Base-by-base conservation (phyloP, 164 flowering plant species). In the Kalanchoe fedtschenkoi region DNA sequence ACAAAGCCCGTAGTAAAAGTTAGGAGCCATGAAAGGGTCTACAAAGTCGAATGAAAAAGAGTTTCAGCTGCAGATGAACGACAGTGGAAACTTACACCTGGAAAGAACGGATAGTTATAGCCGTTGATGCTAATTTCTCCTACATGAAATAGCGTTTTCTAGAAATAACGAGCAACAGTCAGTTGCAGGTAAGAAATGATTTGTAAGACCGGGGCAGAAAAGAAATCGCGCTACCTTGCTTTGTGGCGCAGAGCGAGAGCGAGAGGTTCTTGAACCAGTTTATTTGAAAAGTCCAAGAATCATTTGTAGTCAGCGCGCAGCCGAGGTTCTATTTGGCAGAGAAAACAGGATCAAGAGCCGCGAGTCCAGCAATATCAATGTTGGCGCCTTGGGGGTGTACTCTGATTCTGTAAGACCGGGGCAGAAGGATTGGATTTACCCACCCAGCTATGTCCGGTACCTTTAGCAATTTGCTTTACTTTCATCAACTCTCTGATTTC, bases 401-500 rank as follows among this genome's bases (percentile, higher is more conserved):
- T 47, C 16, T 62, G 51, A 26, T 63, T 72, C 29, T 68, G n/a
- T n/a, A n/a, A n/a, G n/a, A n/a, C n/a, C n/a, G n/a, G n/a, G n/a
- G n/a, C n/a, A n/a, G n/a, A n/a, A n/a, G n/a, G n/a, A n/a, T n/a
- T n/a, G n/a, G n/a, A n/a, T n/a, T n/a, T n/a, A n/a, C n/a, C n/a
- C n/a, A n/a, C n/a, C n/a, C n/a, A n/a, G n/a, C n/a, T n/a, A 62
- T 71, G 67, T 56, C 78, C 96, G 42, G 78, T 78, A 65, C 76
- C 83, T 71, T 93, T 93, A 5, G 83, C 70, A 41, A 93, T 69
- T n/a, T 84, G 80, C 70, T 81, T 78, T 47, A 35, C 69, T 74
- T 85, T 89, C 98, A 92, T 92, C 63, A 72, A 38, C 65, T 83
- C 89, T 73, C 98, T 74, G 56, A 93, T 74, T 56, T 81, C 80